Percentiles rank a stretch among this genome's conserved stretches.
Evolutionary conservation across 306 rosid species (phyloP).

Genomic region (Quillaja saponaria): DNA sequence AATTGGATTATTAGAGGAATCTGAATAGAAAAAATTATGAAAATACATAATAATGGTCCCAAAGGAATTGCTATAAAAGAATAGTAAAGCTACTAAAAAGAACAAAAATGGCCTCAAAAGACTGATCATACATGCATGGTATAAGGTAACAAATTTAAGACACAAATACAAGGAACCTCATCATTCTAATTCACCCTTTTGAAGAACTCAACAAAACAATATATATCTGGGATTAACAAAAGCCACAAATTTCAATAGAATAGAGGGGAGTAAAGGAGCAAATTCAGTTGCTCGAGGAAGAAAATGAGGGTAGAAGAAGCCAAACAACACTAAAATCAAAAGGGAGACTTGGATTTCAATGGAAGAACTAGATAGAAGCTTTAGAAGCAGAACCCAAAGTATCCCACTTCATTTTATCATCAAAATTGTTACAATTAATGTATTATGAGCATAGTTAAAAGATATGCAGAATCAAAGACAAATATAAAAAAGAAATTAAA

Average conservation of each 20-base stretch:
- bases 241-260: conserved; percentile 71
- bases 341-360: conserved; percentile 14
- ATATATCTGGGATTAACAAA: conserved; percentile 61
- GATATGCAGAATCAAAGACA: conserved; percentile 29
- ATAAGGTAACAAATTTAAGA: conserved; percentile 51
- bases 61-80: conserved; percentile 25
- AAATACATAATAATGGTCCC: no score
- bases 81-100: background rate
- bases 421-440: no score
- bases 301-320: conserved; percentile 63
- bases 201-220: conserved; percentile 47
- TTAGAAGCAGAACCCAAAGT: conserved; percentile 26
- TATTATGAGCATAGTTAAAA: conserved; percentile 14
- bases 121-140: conserved; percentile 47
- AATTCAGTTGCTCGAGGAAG: conserved; percentile 96
- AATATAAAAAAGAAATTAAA: no score
- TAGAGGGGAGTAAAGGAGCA: conserved; percentile 53
- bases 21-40: no score
- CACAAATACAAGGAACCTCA: conserved; percentile 65
- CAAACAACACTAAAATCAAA: conserved; percentile 67
- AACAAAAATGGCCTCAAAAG: conserved; percentile 67
- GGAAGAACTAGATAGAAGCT: conserved; percentile 20
- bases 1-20: no score
- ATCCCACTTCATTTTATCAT: conserved; percentile 36
- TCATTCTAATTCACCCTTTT: conserved; percentile 59